A percentile compares a stretch with the other conserved stretches of the same genome.
These are phyloP conservation scores for Clonostachys chloroleuca DNA, from an alignment of 2,329 filamentous ascomycete species.

Conservation along the genomic window DNA sequence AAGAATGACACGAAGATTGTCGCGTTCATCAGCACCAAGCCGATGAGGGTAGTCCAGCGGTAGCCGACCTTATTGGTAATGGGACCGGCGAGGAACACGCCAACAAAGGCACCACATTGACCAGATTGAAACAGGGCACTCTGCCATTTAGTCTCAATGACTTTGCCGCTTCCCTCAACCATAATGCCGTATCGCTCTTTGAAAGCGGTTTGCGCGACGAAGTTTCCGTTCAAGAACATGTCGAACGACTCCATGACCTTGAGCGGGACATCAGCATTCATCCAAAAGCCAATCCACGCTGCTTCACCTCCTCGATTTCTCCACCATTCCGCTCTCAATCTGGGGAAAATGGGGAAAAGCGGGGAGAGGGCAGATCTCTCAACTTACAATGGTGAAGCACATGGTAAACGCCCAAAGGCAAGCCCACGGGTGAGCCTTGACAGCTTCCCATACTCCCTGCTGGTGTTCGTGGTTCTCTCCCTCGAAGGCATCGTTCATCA, in stretches of 20 bases:
- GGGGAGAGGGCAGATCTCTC: conserved; percentile 18
- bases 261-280: no score
- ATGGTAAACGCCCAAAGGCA: conserved; percentile 41
- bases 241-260: no score
- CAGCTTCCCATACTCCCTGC: conserved; percentile 28
- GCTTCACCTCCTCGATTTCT: no score
- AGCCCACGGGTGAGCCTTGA: conserved; percentile 33
- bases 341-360: no score
- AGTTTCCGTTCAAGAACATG: no score
- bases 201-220: conserved; percentile 19
- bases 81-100: conserved; percentile 26
- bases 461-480: conserved; percentile 36
- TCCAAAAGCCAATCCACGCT: no score
- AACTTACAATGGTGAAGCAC: conserved; percentile 42
- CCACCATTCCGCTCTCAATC: no score
- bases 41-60: conserved; percentile 25
- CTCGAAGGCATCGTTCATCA: conserved; percentile 32
- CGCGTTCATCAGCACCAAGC: conserved; percentile 29
- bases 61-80: conserved; percentile 27
- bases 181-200: conserved; percentile 26
- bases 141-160: conserved; percentile 35
- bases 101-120: conserved; percentile 25
- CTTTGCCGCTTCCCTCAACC: conserved; percentile 4
- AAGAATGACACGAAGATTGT: conserved; percentile 49
- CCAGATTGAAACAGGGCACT: conserved; percentile 25